Evolutionary conservation across 1,139 yeast genomes (phyloP).

Genomic region (Candida sojae): DNA sequence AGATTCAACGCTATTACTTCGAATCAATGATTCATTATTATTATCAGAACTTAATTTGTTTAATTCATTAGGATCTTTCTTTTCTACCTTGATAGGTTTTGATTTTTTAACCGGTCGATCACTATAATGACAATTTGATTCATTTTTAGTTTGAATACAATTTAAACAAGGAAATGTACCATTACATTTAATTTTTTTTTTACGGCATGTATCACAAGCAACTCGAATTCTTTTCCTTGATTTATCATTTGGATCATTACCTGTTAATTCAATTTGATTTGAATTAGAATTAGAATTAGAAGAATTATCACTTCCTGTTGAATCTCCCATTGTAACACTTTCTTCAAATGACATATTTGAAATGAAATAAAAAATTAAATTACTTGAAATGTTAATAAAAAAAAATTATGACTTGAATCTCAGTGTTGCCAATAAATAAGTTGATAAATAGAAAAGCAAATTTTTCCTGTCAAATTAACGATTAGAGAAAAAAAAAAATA

Average conservation of each 20-base stretch:
- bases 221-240: constrained; percentile 36
- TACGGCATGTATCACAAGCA: constrained; percentile 57
- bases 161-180: constrained; percentile 49
- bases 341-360: background rate
- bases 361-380: too few relatives aligned
- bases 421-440: background rate
- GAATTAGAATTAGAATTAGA: background rate
- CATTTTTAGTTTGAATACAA: constrained; percentile 31
- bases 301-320: background rate
- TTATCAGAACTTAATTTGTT: background rate
- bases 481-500: too few relatives aligned
- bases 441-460: background rate
- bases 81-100: constrained; percentile 8
- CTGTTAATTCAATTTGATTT: constrained; percentile 6
- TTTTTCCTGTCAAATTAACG: background rate
- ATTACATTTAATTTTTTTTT: constrained; percentile 52
- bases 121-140: constrained; percentile 27
- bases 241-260: constrained; percentile 10
- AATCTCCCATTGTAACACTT: background rate
- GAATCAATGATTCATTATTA: background rate
- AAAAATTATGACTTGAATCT: too few relatives aligned
- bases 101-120: constrained; percentile 22
- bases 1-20: too few relatives aligned
- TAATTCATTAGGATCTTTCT: background rate
- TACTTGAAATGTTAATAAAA: too few relatives aligned